Conservation (phyloP, 768 basidiomycete genomes). For the Antrodiella citrinella region DNA sequence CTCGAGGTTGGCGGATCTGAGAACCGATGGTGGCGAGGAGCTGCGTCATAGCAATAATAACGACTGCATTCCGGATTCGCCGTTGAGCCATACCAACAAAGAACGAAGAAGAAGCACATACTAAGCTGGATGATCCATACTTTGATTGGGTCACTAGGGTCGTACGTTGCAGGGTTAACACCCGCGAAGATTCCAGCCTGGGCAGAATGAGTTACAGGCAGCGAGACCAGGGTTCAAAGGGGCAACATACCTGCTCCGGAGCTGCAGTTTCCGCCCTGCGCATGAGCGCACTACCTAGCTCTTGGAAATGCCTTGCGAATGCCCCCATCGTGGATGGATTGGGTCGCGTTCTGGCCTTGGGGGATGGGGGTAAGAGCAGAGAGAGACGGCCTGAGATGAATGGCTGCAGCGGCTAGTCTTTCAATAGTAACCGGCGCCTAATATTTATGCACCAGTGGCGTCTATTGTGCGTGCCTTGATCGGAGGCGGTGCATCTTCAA, state of each 20-base stretch:
- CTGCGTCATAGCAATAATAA: slow-evolving; percentile 79
- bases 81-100: not conserved
- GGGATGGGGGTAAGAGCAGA: no score
- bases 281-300: no score
- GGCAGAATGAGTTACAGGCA: not conserved
- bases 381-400: no score
- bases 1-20: slow-evolving; percentile 80
- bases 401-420: no score
- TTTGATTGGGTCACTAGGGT: slow-evolving; percentile 56
- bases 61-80: slow-evolving; percentile 32
- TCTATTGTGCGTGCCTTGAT: no score
- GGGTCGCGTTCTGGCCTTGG: no score
- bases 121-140: slow-evolving; percentile 75
- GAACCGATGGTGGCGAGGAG: slow-evolving; percentile 55
- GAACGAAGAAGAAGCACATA: slow-evolving; percentile 23
- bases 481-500: no score
- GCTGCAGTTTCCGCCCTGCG: no score
- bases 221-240: not conserved
- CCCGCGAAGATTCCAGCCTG: slow-evolving; percentile 74
- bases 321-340: no score
- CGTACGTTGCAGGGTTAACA: slow-evolving; percentile 59
- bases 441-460: no score
- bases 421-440: no score
- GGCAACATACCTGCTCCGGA: slow-evolving; percentile 35
- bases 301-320: no score